Conservation (phyloP, 148 eudicot species). For the Pouteria glomerata region DNA sequence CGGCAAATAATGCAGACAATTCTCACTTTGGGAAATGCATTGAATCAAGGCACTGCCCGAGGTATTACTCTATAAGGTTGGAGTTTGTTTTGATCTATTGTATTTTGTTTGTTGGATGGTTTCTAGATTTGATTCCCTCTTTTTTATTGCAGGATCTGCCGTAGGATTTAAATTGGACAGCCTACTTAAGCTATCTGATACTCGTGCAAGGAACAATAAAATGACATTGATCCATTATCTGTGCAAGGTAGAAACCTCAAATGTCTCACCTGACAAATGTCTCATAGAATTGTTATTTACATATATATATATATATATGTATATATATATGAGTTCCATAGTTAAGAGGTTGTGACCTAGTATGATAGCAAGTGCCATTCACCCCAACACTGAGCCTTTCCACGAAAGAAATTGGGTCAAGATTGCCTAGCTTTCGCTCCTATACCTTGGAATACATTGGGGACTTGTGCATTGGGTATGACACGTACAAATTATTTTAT, state of each 20-base stretch:
- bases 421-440: too few relatives aligned
- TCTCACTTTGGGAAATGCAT: constrained; percentile 91
- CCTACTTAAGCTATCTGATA: constrained; percentile 93
- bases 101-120: constrained; percentile 4
- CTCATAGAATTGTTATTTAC: neutral
- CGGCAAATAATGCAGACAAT: constrained; percentile 99
- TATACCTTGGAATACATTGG: too few relatives aligned
- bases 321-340: too few relatives aligned
- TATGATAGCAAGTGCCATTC: too few relatives aligned
- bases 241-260: constrained; percentile 62
- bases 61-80: constrained; percentile 37
- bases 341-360: too few relatives aligned
- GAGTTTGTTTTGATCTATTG: constrained; percentile 1
- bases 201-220: constrained; percentile 94
- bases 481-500: neutral
- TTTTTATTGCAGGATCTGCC: constrained; percentile 67
- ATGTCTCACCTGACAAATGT: neutral
- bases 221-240: constrained; percentile 98
- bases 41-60: constrained; percentile 99
- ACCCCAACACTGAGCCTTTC: too few relatives aligned
- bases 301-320: too few relatives aligned
- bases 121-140: constrained; percentile 4
- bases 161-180: constrained; percentile 96
- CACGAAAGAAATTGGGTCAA: too few relatives aligned
- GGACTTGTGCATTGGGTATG: too few relatives aligned